Evolutionary conservation across 495 filamentous ascomycete species (phyloP), one percentile per base, ranked within the genome.

Genomic region (Tuber melanosporum): DNA sequence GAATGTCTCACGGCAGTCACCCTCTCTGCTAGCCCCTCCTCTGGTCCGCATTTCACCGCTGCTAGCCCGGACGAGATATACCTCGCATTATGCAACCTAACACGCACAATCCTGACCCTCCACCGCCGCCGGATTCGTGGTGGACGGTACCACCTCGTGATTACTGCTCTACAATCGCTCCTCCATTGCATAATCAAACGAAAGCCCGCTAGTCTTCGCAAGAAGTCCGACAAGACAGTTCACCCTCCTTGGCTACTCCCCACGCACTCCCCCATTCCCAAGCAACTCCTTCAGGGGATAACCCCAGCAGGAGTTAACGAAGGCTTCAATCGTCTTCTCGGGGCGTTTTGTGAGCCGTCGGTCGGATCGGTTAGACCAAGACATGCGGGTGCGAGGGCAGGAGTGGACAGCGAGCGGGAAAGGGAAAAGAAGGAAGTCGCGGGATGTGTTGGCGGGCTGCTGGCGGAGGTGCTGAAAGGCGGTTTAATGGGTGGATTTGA

Each of bases 111-210:
- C 26, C 70, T 83, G 39, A 75, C 75, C 26, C 69, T 81, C 20
- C 82, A 83, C 47, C 75, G 82, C 3, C 73, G 77, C 71, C 78
- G 77, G n/a, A 62, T 83, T 2, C 81, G 82, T n/a, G 72, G 78
- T 41, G 70, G 80, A n/a, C 82, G 82, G 20, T 83, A 81, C 57
- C 82, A 83, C 75, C 79, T 83, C 57, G 71, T 83, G 47, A 49
- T 83, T 39, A 41, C 82, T 42, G 57, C 73, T 47, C 76, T 83
- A 46, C 74, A 81, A 74, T 77, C 71, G 2, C 71, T 83, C 8
- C 75, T 82, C 32, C 74, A 46, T 26, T 75, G 75, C 36, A 80
- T 83, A 32, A 76, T 76, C 44, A 83, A 77, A 19, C 81, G 75
- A 36, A 80, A 76, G 46, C 17, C 69, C 62, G 42, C 77, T 7